Conservation (phyloP, 2,329 filamentous ascomycete species). For the Alternaria ventricosa region DNA sequence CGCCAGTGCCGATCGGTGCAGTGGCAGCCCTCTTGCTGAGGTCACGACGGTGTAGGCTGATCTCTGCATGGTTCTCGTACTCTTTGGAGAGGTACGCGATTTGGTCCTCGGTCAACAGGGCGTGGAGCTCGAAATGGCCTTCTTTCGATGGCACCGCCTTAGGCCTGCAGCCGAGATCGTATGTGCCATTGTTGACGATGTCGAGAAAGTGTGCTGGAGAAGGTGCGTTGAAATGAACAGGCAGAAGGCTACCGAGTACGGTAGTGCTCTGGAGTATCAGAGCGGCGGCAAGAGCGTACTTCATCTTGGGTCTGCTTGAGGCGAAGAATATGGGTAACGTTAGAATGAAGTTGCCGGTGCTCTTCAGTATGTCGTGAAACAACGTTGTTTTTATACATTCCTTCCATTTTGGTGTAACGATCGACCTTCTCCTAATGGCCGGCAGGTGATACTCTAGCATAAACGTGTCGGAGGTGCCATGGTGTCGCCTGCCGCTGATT, state of each 20-base stretch:
- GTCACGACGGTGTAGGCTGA: constrained; percentile 29
- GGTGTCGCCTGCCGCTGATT: constrained; percentile 10
- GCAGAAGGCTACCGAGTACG: constrained; percentile 37
- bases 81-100: constrained; percentile 39
- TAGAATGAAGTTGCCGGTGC: not conserved
- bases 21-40: constrained; percentile 38
- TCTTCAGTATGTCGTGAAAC: not conserved
- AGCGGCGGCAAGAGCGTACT: constrained; percentile 40
- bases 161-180: constrained; percentile 45
- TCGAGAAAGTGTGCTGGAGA: constrained; percentile 38
- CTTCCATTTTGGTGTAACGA: not conserved
- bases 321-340: constrained; percentile 6
- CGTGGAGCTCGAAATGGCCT: constrained; percentile 41
- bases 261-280: constrained; percentile 36
- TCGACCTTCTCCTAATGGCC: constrained; percentile 18
- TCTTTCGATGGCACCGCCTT: constrained; percentile 38
- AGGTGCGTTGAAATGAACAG: constrained; percentile 42
- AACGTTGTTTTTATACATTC: constrained; percentile 11
- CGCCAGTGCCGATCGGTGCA: constrained; percentile 47
- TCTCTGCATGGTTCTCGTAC: constrained; percentile 27
- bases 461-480: not conserved
- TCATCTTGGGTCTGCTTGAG: constrained; percentile 26
- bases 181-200: constrained; percentile 44
- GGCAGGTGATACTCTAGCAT: constrained; percentile 11
- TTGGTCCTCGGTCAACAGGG: constrained; percentile 43